phyloP scores from a whole-genome alignment of 2,329 filamentous ascomycete genomes.

The Fusarium mundagurra region DNA sequence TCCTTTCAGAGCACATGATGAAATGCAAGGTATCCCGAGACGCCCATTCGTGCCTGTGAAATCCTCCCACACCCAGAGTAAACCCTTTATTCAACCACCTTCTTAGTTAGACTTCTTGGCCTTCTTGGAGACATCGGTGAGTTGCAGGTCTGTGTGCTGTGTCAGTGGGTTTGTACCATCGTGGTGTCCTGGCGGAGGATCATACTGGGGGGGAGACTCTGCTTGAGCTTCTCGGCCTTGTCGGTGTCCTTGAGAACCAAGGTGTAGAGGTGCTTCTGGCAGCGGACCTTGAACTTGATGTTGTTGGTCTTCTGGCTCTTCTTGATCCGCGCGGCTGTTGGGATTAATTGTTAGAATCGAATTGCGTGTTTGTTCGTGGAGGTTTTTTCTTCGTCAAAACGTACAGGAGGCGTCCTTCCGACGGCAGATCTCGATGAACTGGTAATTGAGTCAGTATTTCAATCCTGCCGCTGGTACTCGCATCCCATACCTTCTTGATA shows the following conservation, averaged over 20 bases:
- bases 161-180: slow-evolving; percentile 4
- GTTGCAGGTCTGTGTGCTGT: slow-evolving; percentile 57
- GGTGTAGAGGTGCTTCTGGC: slow-evolving; percentile 95
- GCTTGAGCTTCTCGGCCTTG: slow-evolving; percentile 99
- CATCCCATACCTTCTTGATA: slow-evolving; percentile 80
- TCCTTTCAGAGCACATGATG: slow-evolving; percentile 53
- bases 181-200: slow-evolving; percentile 36
- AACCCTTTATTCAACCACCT: slow-evolving; percentile 40
- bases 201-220: slow-evolving; percentile 96
- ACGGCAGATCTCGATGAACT: slow-evolving; percentile 99
- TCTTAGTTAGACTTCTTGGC: slow-evolving; percentile 46
- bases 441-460: slow-evolving; percentile 52
- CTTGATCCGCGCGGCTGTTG: slow-evolving; percentile 87
- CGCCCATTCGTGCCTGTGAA: slow-evolving; percentile 60
- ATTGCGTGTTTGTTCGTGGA: slow-evolving; percentile 21
- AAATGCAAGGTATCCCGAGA: slow-evolving; percentile 67
- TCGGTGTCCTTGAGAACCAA: slow-evolving; percentile 98
- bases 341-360: slow-evolving; percentile 44
- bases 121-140: slow-evolving; percentile 68
- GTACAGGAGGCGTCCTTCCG: slow-evolving; percentile 99
- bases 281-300: slow-evolving; percentile 99
- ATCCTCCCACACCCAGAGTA: slow-evolving; percentile 46
- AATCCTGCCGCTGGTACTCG: neutral
- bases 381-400: slow-evolving; percentile 54
- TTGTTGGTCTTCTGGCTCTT: slow-evolving; percentile 89